phyloP scores from a whole-genome alignment of 2,329 filamentous ascomycete species.

The Stemphylium lycopersici region DNA sequence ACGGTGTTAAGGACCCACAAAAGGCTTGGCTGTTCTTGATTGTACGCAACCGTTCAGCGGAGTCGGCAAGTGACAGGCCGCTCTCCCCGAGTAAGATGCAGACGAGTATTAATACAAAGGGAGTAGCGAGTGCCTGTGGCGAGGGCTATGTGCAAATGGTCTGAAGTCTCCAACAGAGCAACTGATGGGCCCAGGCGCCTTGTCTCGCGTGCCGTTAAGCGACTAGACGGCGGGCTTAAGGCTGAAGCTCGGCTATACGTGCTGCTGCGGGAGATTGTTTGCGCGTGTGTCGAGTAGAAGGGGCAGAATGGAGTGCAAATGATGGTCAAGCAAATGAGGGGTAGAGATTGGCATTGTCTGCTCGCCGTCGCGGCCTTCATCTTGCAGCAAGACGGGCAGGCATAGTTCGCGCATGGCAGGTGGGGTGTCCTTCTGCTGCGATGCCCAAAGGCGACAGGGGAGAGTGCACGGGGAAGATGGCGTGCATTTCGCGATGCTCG shows the following conservation, averaged over 20 bases:
- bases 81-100: slow-evolving; percentile 5
- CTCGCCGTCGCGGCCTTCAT: neutral
- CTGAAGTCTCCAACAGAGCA: neutral
- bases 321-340: neutral
- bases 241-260: slow-evolving; percentile 21
- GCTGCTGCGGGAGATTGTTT: slow-evolving; percentile 3
- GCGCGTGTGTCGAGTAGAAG: neutral
- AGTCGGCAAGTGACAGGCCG: slow-evolving; percentile 16
- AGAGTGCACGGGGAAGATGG: neutral
- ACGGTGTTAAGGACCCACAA: slow-evolving; percentile 2
- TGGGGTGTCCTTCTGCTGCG: neutral
- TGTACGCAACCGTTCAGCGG: slow-evolving; percentile 16
- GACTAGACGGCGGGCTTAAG: slow-evolving; percentile 10
- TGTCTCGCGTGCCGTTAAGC: slow-evolving; percentile 5
- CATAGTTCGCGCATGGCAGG: neutral
- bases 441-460: neutral
- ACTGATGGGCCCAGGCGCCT: neutral
- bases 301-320: neutral
- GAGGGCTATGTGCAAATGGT: neutral
- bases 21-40: slow-evolving; percentile 40
- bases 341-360: neutral
- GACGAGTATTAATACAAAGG: slow-evolving; percentile 3
- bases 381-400: neutral
- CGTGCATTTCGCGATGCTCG: slow-evolving; percentile 1
- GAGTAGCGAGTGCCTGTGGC: neutral